phyloP scores from a whole-genome alignment of 1,284 basidiomycete genomes.

The Puccinia triticina region DNA sequence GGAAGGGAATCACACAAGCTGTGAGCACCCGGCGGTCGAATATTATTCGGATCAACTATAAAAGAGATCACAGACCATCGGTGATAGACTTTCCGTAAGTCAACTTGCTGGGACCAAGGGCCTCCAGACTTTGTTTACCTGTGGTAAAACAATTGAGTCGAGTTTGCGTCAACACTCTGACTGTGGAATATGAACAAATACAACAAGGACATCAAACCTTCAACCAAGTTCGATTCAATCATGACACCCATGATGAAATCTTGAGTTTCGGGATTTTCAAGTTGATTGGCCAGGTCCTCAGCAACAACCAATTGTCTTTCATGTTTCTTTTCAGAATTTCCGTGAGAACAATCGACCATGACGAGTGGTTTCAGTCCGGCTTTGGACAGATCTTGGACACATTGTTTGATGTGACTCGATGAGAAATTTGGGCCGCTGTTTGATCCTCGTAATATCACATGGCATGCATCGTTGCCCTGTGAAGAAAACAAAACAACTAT shows the following conservation, averaged over 20 bases:
- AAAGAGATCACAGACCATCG: conserved; percentile 61
- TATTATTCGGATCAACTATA: not conserved
- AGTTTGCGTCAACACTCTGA: not conserved
- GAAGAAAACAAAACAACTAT: not conserved
- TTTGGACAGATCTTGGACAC: conserved; percentile 71
- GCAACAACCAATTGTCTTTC: conserved; percentile 66
- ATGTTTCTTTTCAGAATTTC: conserved; percentile 68
- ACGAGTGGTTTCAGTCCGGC: conserved; percentile 77
- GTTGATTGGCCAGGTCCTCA: conserved; percentile 65
- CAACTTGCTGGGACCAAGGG: conserved; percentile 62
- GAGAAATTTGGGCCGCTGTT: conserved; percentile 83
- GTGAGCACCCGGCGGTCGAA: conserved; percentile 52
- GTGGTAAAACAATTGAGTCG: not conserved
- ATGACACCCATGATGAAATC: conserved; percentile 90
- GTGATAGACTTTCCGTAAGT: conserved; percentile 85
- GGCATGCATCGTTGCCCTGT: conserved; percentile 70
- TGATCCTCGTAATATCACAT: conserved; percentile 90
- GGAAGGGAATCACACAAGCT: not conserved
- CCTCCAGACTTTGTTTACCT: conserved; percentile 45
- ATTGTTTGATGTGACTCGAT: conserved; percentile 73
- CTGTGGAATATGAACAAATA: not conserved
- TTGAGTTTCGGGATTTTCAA: conserved; percentile 65
- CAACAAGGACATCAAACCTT: conserved; percentile 64
- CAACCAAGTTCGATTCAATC: conserved; percentile 92
- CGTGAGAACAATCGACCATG: conserved; percentile 93